Percentiles rank a stretch among this genome's conserved stretches.
These are phyloP conservation scores for Leccinum imitatum DNA, from an alignment of 768 basidiomycete genomes.

Conservation along the genomic window DNA sequence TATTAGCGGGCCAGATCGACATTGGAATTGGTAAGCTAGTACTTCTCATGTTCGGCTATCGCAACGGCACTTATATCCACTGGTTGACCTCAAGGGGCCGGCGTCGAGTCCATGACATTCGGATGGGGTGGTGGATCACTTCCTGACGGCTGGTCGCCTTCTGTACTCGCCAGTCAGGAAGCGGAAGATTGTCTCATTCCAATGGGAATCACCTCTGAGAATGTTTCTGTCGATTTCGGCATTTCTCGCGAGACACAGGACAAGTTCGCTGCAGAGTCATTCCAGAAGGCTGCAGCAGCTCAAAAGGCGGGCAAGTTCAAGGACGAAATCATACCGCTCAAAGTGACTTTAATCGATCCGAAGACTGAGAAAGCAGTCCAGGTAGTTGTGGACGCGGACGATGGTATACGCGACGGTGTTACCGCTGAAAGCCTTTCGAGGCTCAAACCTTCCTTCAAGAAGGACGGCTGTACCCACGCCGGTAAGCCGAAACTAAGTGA, in stretches of 20 bases:
- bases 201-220: slow-evolving; percentile 96
- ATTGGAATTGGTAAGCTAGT: slow-evolving; percentile 74
- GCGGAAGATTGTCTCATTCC: slow-evolving; percentile 82
- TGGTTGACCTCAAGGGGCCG: slow-evolving; percentile 53
- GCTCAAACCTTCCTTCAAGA: slow-evolving; percentile 83
- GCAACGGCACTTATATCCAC: slow-evolving; percentile 3
- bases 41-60: slow-evolving; percentile 2
- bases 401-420: slow-evolving; percentile 84
- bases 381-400: slow-evolving; percentile 75
- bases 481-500: slow-evolving; percentile 34
- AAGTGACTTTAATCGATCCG: slow-evolving; percentile 65
- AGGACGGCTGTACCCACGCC: slow-evolving; percentile 76
- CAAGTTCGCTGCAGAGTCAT: slow-evolving; percentile 79
- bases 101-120: slow-evolving; percentile 88
- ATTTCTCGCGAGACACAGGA: slow-evolving; percentile 80
- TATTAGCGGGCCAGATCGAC: slow-evolving; percentile 77
- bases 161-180: slow-evolving; percentile 62
- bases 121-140: slow-evolving; percentile 63
- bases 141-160: slow-evolving; percentile 60
- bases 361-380: slow-evolving; percentile 68
- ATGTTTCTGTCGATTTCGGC: slow-evolving; percentile 75
- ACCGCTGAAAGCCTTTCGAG: slow-evolving; percentile 75
- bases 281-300: slow-evolving; percentile 80
- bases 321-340: slow-evolving; percentile 82
- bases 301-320: slow-evolving; percentile 81